These are phyloP conservation scores for Malus hybrid DNA, from an alignment of 331 rosid genomes.

Conservation along the genomic window DNA sequence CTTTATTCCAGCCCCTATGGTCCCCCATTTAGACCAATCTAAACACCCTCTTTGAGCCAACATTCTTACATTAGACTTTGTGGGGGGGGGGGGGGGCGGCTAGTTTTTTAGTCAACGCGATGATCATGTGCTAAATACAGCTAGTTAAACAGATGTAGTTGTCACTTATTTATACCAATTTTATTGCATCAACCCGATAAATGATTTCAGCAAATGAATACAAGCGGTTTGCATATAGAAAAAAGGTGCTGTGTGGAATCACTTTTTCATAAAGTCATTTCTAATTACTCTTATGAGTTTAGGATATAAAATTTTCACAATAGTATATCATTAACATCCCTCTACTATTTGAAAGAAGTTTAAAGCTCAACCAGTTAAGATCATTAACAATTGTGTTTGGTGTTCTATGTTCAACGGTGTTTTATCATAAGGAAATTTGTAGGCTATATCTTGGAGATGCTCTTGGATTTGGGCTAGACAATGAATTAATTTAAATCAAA, in stretches of 20 bases:
- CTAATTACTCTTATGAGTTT: not conserved
- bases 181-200: not conserved
- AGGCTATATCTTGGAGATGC: not conserved
- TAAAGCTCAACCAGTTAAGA: not conserved
- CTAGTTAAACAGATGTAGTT: too few species aligned
- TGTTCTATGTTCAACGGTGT: not conserved
- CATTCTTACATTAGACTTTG: too few species aligned
- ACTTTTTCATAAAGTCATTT: not conserved
- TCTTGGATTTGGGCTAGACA: not conserved
- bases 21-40: not conserved
- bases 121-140: not conserved
- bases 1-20: not conserved
- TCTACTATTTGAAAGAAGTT: too few species aligned
- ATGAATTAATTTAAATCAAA: too few species aligned
- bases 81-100: too few species aligned
- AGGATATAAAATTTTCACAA: not conserved
- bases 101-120: too few species aligned
- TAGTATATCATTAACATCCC: not conserved
- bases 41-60: not conserved
- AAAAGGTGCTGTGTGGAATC: not conserved
- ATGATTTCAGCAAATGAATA: not conserved
- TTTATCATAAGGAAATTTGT: not conserved
- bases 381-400: too few species aligned
- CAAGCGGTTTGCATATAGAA: not conserved
- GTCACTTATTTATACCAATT: too few species aligned